Conservation (phyloP, 352 stramenopile genomes). For the Globisporangium orthogonon region DNA sequence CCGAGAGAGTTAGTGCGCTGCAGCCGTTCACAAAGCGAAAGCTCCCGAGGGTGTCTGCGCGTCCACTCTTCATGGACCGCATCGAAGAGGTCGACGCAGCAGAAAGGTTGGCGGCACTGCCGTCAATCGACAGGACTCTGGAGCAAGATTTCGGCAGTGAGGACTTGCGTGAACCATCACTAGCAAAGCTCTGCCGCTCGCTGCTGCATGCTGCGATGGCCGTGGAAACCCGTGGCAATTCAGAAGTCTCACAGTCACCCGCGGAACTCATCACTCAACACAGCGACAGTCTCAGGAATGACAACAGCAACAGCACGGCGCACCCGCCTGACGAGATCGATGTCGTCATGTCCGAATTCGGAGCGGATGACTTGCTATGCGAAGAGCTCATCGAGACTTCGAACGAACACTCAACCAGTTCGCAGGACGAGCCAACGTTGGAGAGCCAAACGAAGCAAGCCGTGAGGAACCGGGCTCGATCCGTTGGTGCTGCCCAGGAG, state of each 20-base stretch:
- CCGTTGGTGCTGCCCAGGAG: slow-evolving; percentile 47
- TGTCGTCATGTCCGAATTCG: slow-evolving; percentile 26
- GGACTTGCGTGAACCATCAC: not conserved
- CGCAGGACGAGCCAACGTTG: not conserved
- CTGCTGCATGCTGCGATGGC: slow-evolving; percentile 39
- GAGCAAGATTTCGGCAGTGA: slow-evolving; percentile 26
- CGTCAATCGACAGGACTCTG: slow-evolving; percentile 30
- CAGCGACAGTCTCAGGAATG: not conserved
- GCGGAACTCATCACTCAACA: not conserved
- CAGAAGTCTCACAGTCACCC: not conserved
- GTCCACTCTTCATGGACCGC: slow-evolving; percentile 31
- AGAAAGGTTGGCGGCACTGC: slow-evolving; percentile 9
- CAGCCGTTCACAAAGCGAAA: slow-evolving; percentile 33
- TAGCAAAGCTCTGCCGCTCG: slow-evolving; percentile 49
- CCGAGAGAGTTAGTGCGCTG: not conserved
- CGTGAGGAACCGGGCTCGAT: slow-evolving; percentile 3
- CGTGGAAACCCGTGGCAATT: slow-evolving; percentile 21
- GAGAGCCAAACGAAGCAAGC: slow-evolving; percentile 3
- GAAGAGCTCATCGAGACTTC: slow-evolving; percentile 59
- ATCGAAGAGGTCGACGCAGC: slow-evolving; percentile 19
- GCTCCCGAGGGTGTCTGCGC: slow-evolving; percentile 26
- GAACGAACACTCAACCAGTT: slow-evolving; percentile 12
- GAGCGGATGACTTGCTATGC: slow-evolving; percentile 45
- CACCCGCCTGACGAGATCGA: not conserved
- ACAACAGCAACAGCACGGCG: slow-evolving; percentile 6